phyloP scores from a whole-genome alignment of 768 basidiomycete species.

The Tricholoma flavovirens region DNA sequence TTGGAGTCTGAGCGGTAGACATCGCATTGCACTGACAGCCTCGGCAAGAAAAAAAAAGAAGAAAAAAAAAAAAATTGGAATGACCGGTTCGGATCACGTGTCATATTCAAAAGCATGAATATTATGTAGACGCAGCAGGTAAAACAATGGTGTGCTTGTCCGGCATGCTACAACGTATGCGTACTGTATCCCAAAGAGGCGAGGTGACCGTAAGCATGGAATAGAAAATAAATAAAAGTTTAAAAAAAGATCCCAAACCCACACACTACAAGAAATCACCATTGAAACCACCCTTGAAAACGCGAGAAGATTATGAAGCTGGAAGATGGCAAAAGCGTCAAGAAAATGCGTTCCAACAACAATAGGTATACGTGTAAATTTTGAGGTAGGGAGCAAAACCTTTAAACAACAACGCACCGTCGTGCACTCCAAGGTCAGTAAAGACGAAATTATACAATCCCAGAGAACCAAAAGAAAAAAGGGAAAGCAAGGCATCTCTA shows the following conservation, averaged over 20 bases:
- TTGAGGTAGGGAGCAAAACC: constrained; percentile 2
- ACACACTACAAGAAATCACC: neutral
- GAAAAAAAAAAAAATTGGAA: too few species aligned
- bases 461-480: neutral
- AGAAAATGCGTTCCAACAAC: constrained; percentile 1
- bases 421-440: neutral
- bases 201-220: neutral
- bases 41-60: neutral
- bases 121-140: constrained; percentile 4
- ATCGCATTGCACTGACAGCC: neutral
- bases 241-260: neutral
- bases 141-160: constrained; percentile 12
- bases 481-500: constrained; percentile 22
- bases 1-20: neutral
- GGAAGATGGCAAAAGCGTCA: constrained; percentile 8
- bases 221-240: constrained; percentile 5
- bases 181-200: constrained; percentile 9
- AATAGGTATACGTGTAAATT: constrained; percentile 10
- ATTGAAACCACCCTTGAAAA: constrained; percentile 5
- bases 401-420: constrained; percentile 1
- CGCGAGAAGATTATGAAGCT: neutral
- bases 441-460: constrained; percentile 4
- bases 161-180: constrained; percentile 11
- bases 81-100: too few species aligned
- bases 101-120: neutral